Base-by-base conservation (phyloP, 192 early-diverging fungal species). In the Phycomyces nitens region DNA sequence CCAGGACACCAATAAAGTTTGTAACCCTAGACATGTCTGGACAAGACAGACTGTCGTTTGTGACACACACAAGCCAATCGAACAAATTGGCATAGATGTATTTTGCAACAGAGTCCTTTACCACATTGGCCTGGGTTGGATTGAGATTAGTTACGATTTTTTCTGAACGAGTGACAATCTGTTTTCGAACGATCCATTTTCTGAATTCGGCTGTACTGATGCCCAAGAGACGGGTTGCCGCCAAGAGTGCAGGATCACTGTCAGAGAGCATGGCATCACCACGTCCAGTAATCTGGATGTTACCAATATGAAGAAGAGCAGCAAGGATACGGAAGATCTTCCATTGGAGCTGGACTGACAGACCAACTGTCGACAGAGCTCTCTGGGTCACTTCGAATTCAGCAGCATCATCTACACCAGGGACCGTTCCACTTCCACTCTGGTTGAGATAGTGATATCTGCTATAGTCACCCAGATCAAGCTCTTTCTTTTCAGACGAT, bases 151-250 rank as follows among this genome's bases (percentile, higher is more conserved):
- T 90, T 51, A 93, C 83, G 72, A 99, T 96, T 73, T 93, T 98
- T 71, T 99, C 97, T 53, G 84, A 86, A 15, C 95, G 86, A 12
- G 93, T 94, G 24, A 85, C 84, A 66, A 98, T 96, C 78, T 97
- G 97, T 78, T 91, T 90, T 76, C 94, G 94, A 29, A 94, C 83
- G 62, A 98, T 83, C 97, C 97, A 99, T 72, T 96, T 95, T 65
- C 86, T 86, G 81, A 99, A 97, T 66, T 92, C 88, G 39, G 77
- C 60, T 9, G 75, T 72, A 38, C 91, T 86, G 40, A 99, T 79
- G 21, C 89, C 89, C 47, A 99, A 81, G 16, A 99, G 80, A 21
- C 66, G 62, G 2, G 87, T 76, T 16, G 89, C 89, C 56, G 75
- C 76, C 34, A 74, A 58, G 44, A 94, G 80, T 6, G 92, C 90